These are phyloP conservation scores for Telopea speciosissima DNA, from an alignment of 177 flowering plant species.

Conservation along the genomic window DNA sequence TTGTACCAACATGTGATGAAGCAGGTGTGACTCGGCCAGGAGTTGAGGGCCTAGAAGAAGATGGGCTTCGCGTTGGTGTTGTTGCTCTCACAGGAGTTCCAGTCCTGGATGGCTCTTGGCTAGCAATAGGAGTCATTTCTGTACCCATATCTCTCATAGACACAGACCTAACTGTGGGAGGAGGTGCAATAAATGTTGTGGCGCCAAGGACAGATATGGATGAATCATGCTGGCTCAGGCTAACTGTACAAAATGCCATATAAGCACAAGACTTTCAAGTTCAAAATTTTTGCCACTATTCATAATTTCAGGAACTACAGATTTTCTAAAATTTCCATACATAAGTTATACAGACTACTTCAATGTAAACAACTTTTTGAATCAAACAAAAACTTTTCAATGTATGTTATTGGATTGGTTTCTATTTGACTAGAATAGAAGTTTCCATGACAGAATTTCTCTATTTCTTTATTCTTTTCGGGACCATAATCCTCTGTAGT, in stretches of 20 bases:
- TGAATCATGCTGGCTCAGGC: conserved; percentile 67
- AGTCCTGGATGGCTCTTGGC: conserved; percentile 92
- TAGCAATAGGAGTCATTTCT: conserved; percentile 93
- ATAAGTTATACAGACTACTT: background rate
- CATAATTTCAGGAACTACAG: background rate
- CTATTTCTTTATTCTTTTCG: no score
- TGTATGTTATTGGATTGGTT: background rate
- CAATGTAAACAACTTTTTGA: background rate
- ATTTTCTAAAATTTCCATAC: background rate
- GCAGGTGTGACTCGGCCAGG: conserved; percentile 49
- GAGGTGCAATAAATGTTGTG: conserved; percentile 64
- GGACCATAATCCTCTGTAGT: no score
- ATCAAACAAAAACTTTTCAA: background rate
- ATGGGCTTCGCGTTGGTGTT: conserved; percentile 73
- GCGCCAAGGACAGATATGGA: conserved; percentile 47
- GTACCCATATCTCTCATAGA: conserved; percentile 99
- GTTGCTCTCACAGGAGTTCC: conserved; percentile 84
- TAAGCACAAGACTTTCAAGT: background rate
- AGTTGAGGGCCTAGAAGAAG: conserved; percentile 63
- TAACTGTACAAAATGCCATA: conserved; percentile 38
- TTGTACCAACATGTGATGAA: conserved; percentile 29
- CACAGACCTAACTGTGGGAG: conserved; percentile 84
- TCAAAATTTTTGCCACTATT: background rate
- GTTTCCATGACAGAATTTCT: background rate
- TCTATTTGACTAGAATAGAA: background rate